These are phyloP conservation scores for Fusarium tjaetaba DNA, from an alignment of 2,329 filamentous ascomycete genomes.

Conservation along the genomic window DNA sequence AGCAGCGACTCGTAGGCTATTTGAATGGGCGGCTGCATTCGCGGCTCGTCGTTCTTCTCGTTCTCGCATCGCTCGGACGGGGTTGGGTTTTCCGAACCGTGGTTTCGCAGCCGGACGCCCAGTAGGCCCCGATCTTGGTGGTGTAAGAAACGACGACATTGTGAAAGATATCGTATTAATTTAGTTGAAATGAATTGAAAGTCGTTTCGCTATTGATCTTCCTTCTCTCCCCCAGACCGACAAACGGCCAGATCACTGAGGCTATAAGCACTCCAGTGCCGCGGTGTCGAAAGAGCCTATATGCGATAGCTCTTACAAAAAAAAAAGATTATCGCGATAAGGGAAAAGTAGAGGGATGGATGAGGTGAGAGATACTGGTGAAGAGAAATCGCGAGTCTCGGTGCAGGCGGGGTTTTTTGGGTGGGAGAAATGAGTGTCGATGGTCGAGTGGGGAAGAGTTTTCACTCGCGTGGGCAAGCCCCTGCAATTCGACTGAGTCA, in stretches of 20 bases:
- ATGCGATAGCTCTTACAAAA: neutral
- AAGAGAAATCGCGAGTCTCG: slow-evolving; percentile 38
- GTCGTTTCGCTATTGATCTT: neutral
- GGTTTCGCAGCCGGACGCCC: slow-evolving; percentile 48
- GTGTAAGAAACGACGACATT: slow-evolving; percentile 61
- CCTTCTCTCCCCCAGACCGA: slow-evolving; percentile 27
- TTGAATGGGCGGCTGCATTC: slow-evolving; percentile 40
- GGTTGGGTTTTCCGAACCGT: slow-evolving; percentile 57
- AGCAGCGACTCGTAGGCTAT: slow-evolving; percentile 44
- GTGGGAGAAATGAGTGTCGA: slow-evolving; percentile 11
- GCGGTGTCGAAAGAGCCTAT: neutral
- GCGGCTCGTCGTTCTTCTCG: slow-evolving; percentile 58
- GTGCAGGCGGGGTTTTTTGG: slow-evolving; percentile 38
- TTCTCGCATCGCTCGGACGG: slow-evolving; percentile 63
- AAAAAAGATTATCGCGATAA: slow-evolving; percentile 34
- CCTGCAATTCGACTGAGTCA: slow-evolving; percentile 32
- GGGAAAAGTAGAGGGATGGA: neutral
- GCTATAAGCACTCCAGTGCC: neutral
- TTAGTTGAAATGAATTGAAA: neutral
- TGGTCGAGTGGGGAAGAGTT: slow-evolving; percentile 48
- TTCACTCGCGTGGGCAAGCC: slow-evolving; percentile 17
- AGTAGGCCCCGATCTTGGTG: slow-evolving; percentile 49
- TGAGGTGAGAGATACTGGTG: slow-evolving; percentile 35
- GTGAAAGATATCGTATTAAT: slow-evolving; percentile 10
- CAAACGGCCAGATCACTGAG: slow-evolving; percentile 9